A percentile compares a stretch with the other conserved stretches of the same genome.
phyloP scores from a whole-genome alignment of 257 asterid species.

The Nicotiana sylvestris region DNA sequence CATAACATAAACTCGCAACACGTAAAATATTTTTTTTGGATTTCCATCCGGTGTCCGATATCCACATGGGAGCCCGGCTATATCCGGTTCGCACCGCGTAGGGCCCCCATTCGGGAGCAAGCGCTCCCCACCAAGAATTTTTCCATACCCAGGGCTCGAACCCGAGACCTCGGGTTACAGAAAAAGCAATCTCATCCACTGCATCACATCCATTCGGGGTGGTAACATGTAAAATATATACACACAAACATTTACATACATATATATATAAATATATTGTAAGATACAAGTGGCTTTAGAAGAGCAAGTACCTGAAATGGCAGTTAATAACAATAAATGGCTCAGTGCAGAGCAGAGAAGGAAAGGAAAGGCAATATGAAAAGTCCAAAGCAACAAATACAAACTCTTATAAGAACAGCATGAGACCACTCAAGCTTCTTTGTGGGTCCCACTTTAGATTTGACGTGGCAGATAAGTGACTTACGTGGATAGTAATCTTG shows the following conservation, averaged over 20 bases:
- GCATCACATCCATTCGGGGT: too few species aligned
- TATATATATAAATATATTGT: neutral
- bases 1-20: neutral
- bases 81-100: too few species aligned
- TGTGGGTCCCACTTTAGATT: slow-evolving; percentile 36
- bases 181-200: too few species aligned
- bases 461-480: slow-evolving; percentile 82
- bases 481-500: slow-evolving; percentile 26
- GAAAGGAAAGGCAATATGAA: slow-evolving; percentile 22
- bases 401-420: slow-evolving; percentile 56
- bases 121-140: too few species aligned
- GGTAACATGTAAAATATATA: too few species aligned
- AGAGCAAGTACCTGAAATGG: neutral
- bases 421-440: slow-evolving; percentile 45
- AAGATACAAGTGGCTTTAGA: neutral
- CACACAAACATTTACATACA: neutral
- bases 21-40: too few species aligned
- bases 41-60: too few species aligned
- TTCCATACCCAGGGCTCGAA: too few species aligned
- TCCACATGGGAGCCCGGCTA: too few species aligned
- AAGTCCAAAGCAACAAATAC: slow-evolving; percentile 26
- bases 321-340: neutral
- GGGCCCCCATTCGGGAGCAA: too few species aligned
- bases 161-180: too few species aligned
- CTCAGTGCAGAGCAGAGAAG: neutral